Conservation (phyloP, 2,329 filamentous ascomycete species). For the Venturia effusa region DNA sequence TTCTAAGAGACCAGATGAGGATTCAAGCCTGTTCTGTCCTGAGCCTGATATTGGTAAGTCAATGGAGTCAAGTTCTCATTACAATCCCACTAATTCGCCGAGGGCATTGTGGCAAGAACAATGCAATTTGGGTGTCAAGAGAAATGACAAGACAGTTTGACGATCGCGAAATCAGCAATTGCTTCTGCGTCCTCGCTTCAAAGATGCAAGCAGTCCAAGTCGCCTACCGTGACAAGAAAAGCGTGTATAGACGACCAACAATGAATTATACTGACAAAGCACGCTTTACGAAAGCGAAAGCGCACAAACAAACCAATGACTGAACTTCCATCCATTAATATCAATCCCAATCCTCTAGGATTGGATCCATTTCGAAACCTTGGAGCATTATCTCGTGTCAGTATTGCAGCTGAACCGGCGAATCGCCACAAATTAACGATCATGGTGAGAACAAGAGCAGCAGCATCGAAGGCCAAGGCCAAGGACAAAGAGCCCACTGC, state of each 20-base stretch:
- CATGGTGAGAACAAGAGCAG: neutral
- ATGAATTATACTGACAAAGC: neutral
- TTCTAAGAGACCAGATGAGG: too few relatives aligned
- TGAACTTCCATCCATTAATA: neutral
- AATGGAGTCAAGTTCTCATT: too few relatives aligned
- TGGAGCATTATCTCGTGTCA: neutral
- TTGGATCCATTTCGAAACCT: neutral
- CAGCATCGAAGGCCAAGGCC: too few relatives aligned
- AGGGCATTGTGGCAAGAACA: too few relatives aligned
- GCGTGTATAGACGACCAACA: neutral
- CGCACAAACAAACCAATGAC: neutral
- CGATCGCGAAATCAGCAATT: neutral
- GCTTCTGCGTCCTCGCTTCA: neutral
- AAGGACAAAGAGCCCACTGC: neutral
- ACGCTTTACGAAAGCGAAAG: neutral
- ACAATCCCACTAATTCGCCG: too few relatives aligned
- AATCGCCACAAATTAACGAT: neutral
- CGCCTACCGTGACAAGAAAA: neutral
- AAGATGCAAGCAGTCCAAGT: neutral
- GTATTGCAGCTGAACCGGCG: neutral
- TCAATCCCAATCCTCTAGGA: neutral
- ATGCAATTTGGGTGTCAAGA: neutral
- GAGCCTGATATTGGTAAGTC: too few relatives aligned
- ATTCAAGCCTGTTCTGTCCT: too few relatives aligned
- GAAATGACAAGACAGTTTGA: neutral